Evolutionary conservation across 768 basidiomycete genomes (phyloP), one percentile per base, ranked within the genome.

Genomic region (Strobilomyces dryophilus): DNA sequence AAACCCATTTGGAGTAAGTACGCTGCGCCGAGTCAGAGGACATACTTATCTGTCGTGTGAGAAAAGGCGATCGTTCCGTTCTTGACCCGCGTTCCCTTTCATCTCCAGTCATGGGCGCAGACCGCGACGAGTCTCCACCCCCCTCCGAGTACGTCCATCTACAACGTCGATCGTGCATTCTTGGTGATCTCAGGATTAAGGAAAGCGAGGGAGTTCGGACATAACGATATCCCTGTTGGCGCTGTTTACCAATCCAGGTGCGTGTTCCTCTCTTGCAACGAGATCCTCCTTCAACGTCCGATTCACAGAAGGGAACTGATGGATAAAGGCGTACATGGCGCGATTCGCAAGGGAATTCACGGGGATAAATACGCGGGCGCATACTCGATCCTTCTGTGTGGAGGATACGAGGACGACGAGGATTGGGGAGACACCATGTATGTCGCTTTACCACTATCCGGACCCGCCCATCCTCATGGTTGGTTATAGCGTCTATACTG

Each of bases 361-460:
- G 75, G 76, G 1, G 62, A 66, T 31, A 58, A 5, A 29, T 1
- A 12, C 1, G 61, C 65, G 8, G 70, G 70, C 2, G 73, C 75
- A 14, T 76, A 61, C 51, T 77, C 76, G 15, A 67, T 77, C 26
- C 74, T 75, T 12, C 31, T 77, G 18, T 74, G 75, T 31, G 67
- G 60, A n/a, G 72, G 72, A 10, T 77, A 77, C 43, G 69, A 73
- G 43, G 76, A 77, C 57, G 69, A 77, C 50, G 14, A 47, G 5
- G 76, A 77, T 31, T 1, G 36, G 0, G 76, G 76, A 27, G 67
- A 74, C 0, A 66, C 4, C 5, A 73, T 76, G 76, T 76, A 54
- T 5, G 71, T 54, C 51, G 21, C 12, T 36, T 34, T 14, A 35
- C 27, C 1, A n/a, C 14, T 35, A 32, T 9, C 35, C 29, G 17